phyloP scores from a whole-genome alignment of 345 rosid species.

The Anastatica hierochuntica region DNA sequence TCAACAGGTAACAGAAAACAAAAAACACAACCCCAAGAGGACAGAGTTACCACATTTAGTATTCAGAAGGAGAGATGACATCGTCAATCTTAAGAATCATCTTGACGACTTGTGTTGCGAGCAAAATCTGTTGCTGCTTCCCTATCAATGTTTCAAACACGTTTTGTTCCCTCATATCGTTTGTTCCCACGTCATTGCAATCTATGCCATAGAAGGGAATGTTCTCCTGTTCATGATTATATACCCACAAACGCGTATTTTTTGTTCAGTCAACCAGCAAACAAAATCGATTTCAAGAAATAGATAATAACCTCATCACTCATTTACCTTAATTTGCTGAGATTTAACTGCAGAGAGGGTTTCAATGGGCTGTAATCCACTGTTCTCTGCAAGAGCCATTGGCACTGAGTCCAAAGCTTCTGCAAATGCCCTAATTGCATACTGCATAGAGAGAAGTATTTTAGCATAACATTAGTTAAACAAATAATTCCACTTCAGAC shows the following conservation, averaged over 20 bases:
- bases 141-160: constrained; percentile 96
- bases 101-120: constrained; percentile 98
- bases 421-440: constrained; percentile 86
- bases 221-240: constrained; percentile 53
- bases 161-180: constrained; percentile 80
- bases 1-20: neutral
- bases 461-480: neutral
- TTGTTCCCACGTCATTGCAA: constrained; percentile 95
- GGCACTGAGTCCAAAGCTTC: constrained; percentile 87
- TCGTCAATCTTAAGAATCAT: constrained; percentile 96
- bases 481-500: neutral
- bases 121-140: constrained; percentile 89
- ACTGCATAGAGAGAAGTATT: constrained; percentile 36
- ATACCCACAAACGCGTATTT: neutral
- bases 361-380: constrained; percentile 94
- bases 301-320: neutral
- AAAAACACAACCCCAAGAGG: neutral
- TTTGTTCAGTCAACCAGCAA: neutral
- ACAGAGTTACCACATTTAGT: constrained; percentile 32
- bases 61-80: constrained; percentile 77
- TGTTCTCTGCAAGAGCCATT: constrained; percentile 97
- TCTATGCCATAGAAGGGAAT: constrained; percentile 74
- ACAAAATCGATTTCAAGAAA: neutral
- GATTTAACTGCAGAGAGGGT: constrained; percentile 88
- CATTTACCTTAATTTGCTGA: constrained; percentile 73